Evolutionary conservation across 2,329 filamentous ascomycete genomes (phyloP), one percentile per base, ranked within the genome.

Genomic region (Emydomyces testavorans): DNA sequence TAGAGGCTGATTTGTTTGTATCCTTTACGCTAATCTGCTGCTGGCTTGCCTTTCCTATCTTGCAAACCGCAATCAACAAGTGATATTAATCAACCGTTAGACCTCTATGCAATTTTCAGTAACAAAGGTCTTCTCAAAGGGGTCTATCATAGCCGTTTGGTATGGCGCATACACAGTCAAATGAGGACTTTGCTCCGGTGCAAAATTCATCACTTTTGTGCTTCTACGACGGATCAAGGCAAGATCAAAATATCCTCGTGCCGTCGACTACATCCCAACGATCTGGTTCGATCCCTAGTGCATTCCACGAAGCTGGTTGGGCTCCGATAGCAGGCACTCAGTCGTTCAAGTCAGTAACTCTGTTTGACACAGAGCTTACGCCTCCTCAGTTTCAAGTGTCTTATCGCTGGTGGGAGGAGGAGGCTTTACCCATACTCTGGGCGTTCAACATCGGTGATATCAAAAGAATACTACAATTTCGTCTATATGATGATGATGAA

Each of bases 391-490:
- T 65, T 45, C 56, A 55, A 26, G 50, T 60, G 2, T 36, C 56
- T 1, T 67, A 64, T 49, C 60, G 60, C 41, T 68, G 65, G 64
- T 68, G 65, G 65, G 66, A 68, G 46, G 65, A 66, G 38, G 65
- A 67, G 45, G 63, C 64, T 1, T 58, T 56, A 0, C 61, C 63
- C 1, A 57, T 65, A 5, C 58, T 68, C 20, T 65, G 62, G 63
- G 62, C 62, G 3, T 68, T 66, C 40, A 62, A 66, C 21, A 56
- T 61, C 24, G 55, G 60, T 7, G 60, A 65, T 31, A 64, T 68
- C 41, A 58, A 62, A 36, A 58, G 60, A 21, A 58, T 66, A 6
- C 62, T 68, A 28, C 62, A 62, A 42, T 69, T 62, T 42, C 58
- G 60, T 5, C 58, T 69, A 1, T 68, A 65, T 51, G 53, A 53